Evolutionary conservation across 75 land plant genomes (phyloP), one percentile per base, ranked within the genome.

Genomic region (Pseudotsuga menziesii): DNA sequence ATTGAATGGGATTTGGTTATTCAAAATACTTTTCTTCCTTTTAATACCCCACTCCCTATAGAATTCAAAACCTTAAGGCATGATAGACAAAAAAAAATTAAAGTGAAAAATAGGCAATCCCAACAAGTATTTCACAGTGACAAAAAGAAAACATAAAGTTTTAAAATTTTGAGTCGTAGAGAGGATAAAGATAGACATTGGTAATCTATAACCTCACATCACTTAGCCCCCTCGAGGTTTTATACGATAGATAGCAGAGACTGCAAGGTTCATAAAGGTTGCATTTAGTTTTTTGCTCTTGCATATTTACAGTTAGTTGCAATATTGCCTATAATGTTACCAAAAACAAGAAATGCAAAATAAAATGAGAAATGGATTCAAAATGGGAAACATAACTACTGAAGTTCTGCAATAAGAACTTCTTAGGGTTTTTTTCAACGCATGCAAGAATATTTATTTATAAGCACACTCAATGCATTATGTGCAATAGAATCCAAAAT

Each of bases 51-150:
- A 69, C 52, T 69, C 72, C 23, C 72, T 19, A 69, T 69, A 22
- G 39, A n/a, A 69, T n/a, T 69, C 72, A 48, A 41, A 69, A 20
- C 72, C 72, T 52, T 69, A 52, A 69, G 48, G 48, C 72, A 69
- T 69, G 72, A 41, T 69, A 69, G 19, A 69, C 52, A 7, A 5
- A 5, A 44, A 5, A 44, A 44, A 0, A 44, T 41, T 20, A 67
- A 16, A 67, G 16, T 3, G 48, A 26, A 69, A 41, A 41, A 69
- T 20, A 32, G 36, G 20, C 19, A 69, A 20, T 17, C 52, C 72
- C 52, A 20, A 69, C 72, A 69, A 52, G 41, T 69, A 22, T 39
- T n/a, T 19, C 39, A 69, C 2, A 69, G n/a, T 39, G n/a, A 20
- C 19, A 41, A 4, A 29, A 63, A 16, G n/a, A 69, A 19, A 20